Evolutionary conservation across 225 moss, liverwort and hornwort genomes (phyloP).

Genomic region (Physcomitrellopsis africana): DNA sequence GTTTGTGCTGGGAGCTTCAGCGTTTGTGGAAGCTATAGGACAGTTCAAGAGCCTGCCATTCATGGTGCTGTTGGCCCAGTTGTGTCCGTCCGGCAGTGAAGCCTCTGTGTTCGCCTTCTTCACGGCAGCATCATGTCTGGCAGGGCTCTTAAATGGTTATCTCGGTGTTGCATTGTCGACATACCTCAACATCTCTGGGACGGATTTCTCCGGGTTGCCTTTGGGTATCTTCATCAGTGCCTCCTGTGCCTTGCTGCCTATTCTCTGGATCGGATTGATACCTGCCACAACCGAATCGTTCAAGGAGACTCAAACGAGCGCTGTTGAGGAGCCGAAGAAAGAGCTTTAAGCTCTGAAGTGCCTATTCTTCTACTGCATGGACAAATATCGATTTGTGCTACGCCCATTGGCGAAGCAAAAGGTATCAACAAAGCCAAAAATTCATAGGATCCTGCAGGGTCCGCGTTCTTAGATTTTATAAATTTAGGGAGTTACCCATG

Average conservation of each 20-base stretch:
- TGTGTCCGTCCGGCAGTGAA: constrained; percentile 76
- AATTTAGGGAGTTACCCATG: background rate
- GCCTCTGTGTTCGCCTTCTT: constrained; percentile 83
- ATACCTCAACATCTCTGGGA: constrained; percentile 53
- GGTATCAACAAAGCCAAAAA: constrained; percentile 12
- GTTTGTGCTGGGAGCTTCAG: constrained; percentile 69
- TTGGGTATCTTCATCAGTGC: constrained; percentile 67
- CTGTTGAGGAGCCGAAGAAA: constrained; percentile 34
- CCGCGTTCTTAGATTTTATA: background rate
- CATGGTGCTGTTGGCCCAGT: constrained; percentile 61
- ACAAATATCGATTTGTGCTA: background rate
- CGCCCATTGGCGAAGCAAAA: background rate
- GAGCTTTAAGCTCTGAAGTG: constrained; percentile 34
- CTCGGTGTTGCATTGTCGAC: constrained; percentile 72
- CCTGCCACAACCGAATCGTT: constrained; percentile 37
- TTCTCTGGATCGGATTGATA: constrained; percentile 60
- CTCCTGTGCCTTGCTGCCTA: constrained; percentile 66
- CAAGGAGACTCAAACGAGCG: constrained; percentile 35
- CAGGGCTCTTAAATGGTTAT: constrained; percentile 67
- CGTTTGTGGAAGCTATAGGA: constrained; percentile 72
- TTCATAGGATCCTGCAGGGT: background rate
- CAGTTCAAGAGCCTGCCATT: constrained; percentile 82
- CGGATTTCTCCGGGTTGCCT: constrained; percentile 63
- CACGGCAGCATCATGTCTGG: constrained; percentile 67
- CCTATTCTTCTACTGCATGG: background rate